Percentiles rank a stretch among this genome's conserved stretches.
These are phyloP conservation scores for Trichosporon ovoides DNA, from an alignment of 1,284 basidiomycete genomes.

Conservation along the genomic window DNA sequence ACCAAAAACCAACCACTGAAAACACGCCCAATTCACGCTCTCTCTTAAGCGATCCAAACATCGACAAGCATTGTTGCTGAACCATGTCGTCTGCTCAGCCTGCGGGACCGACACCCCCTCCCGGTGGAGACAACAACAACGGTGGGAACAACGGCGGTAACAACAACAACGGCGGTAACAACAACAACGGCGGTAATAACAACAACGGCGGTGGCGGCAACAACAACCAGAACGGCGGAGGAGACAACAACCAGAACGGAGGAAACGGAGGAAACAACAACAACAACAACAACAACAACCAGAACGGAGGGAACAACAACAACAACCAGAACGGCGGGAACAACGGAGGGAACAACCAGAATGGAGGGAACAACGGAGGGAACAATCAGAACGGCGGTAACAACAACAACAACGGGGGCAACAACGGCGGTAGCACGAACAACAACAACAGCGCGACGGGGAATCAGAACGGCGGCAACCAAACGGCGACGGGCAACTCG, in stretches of 20 bases:
- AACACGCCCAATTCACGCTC: background rate
- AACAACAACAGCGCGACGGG: background rate
- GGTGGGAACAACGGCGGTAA: background rate
- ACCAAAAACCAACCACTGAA: background rate
- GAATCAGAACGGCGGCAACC: background rate
- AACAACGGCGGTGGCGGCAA: background rate
- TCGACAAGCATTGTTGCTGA: background rate
- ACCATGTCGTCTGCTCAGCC: background rate
- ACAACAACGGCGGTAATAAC: background rate
- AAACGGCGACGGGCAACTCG: slow-evolving; percentile 9
- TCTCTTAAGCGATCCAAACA: background rate
- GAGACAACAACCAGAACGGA: background rate
- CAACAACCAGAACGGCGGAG: background rate
- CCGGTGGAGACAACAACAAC: background rate
- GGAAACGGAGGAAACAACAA: slow-evolving; percentile 7
- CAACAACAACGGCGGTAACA: background rate
- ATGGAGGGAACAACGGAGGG: background rate
- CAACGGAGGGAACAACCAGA: background rate
- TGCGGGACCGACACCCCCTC: background rate
- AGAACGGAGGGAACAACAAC: slow-evolving; percentile 5
- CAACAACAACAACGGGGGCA: slow-evolving; percentile 4
- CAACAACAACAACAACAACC: too few relatives aligned
- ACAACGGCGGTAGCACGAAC: background rate
- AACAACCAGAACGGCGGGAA: slow-evolving; percentile 2
- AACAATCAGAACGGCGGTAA: background rate